phyloP scores from a whole-genome alignment of 495 filamentous ascomycete genomes.

The Amphirosellinia nigrospora region DNA sequence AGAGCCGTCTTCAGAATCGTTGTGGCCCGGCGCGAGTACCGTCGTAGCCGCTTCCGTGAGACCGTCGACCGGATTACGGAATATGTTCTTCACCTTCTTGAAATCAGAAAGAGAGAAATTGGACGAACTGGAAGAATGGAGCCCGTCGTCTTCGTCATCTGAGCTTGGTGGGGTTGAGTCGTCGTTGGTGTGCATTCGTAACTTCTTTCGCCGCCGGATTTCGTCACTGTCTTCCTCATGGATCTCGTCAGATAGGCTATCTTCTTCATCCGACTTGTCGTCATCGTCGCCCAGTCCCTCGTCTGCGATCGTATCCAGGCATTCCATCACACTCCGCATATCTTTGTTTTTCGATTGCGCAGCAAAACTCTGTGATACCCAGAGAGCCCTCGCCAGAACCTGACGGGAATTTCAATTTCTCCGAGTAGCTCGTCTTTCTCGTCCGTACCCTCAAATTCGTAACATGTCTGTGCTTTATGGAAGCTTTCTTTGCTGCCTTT shows the following conservation, averaged over 20 bases:
- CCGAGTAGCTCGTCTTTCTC: slow-evolving; percentile 58
- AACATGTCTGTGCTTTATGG: slow-evolving; percentile 46
- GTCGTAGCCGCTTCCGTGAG: slow-evolving; percentile 29
- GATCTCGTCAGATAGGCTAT: slow-evolving; percentile 30
- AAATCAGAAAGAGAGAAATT: slow-evolving; percentile 29
- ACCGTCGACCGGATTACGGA: slow-evolving; percentile 43
- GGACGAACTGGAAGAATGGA: slow-evolving; percentile 39
- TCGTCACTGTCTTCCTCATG: slow-evolving; percentile 36
- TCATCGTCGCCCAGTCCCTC: slow-evolving; percentile 50
- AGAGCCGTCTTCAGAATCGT: slow-evolving; percentile 42
- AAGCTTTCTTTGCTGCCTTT: slow-evolving; percentile 55
- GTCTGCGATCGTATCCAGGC: slow-evolving; percentile 65
- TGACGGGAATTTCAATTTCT: slow-evolving; percentile 59
- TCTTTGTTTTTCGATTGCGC: slow-evolving; percentile 52
- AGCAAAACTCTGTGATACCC: slow-evolving; percentile 61
- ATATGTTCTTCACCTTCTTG: slow-evolving; percentile 41
- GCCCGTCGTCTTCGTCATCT: slow-evolving; percentile 32
- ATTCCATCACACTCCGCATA: slow-evolving; percentile 65
- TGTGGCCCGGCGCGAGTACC: slow-evolving; percentile 37
- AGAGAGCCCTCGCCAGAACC: slow-evolving; percentile 63
- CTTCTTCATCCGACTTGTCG: slow-evolving; percentile 42
- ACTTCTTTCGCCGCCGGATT: slow-evolving; percentile 34
- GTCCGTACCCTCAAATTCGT: slow-evolving; percentile 46
- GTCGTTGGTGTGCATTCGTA: slow-evolving; percentile 45
- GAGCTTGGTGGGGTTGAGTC: slow-evolving; percentile 36